Base-by-base conservation (phyloP, 768 basidiomycete genomes). In the Phaeotremella fagi region DNA sequence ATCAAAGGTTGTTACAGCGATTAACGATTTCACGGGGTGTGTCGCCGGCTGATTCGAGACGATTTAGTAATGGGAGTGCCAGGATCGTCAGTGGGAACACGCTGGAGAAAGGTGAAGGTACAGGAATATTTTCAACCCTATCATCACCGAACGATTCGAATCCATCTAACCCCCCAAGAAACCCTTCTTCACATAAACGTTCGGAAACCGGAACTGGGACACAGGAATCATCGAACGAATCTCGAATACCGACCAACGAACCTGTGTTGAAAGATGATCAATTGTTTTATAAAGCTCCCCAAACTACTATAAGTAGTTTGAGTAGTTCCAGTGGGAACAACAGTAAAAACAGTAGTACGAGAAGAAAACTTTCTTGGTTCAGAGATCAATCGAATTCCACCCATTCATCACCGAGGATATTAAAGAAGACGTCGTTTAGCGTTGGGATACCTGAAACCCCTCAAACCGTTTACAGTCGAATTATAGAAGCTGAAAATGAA, bases 1-100 rank as follows among this genome's bases (percentile, higher is more conserved):
- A 52, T 47, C 49, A 60, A n/a, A 47, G 24, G 2, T 35, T 60
- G 4, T 31, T 60, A 9, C 59, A 56, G 28, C 54, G 59, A 5
- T 36, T 60, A 26, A 45, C 28, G 11, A 41, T 55, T 0, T 54
- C 54, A 7, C n/a, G 55, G 33, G 59, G 59, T 23, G 44, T 48
- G 42, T 24, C 36, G 1, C 7, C 45, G 3, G 35, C 59, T 1
- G 24, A 24, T 26, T 42, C 48, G 12, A 57, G 38, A 11, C 20
- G 27, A 16, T 22, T n/a, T 31, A 31, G 23, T 11, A 12, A 12
- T n/a, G 28, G 27, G 14, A n/a, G 12, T 2, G 20, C 26, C 15
- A 44, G 59, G 26, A 48, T 26, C 15, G 33, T 45, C 15, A 60
- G 59, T 53, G 59, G 59, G 14, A 60, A 56, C 44, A 60, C 54